phyloP scores from a whole-genome alignment of 306 rosid species.

The Lathyrus sativus region DNA sequence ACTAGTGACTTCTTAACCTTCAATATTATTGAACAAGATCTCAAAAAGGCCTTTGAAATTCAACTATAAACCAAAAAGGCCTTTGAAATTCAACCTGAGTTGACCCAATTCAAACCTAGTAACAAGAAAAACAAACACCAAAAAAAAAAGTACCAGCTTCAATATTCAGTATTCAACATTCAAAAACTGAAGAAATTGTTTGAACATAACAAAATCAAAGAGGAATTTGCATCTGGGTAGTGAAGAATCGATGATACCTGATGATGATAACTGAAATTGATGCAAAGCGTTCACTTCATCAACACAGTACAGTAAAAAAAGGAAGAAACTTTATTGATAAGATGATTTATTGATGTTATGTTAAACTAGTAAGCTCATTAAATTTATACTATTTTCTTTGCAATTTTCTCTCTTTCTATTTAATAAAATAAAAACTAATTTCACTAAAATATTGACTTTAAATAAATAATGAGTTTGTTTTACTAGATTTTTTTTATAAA shows the following conservation, averaged over 20 bases:
- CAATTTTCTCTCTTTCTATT: too few species aligned
- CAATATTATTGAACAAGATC: constrained; percentile 30
- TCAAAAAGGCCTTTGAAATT: constrained; percentile 35
- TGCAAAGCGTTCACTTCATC: constrained; percentile 33
- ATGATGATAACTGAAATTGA: constrained; percentile 29
- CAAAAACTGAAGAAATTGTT: constrained; percentile 3
- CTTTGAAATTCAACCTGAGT: constrained; percentile 39
- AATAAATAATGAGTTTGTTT: too few species aligned
- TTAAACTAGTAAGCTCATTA: neutral
- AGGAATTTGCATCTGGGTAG: constrained; percentile 39
- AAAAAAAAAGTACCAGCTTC: constrained; percentile 26
- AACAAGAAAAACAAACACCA: constrained; percentile 21
- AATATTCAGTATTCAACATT: neutral
- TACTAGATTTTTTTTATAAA: too few species aligned
- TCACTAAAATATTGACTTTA: too few species aligned
- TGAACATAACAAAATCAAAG: neutral
- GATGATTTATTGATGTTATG: neutral
- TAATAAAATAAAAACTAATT: too few species aligned
- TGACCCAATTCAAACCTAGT: constrained; percentile 38
- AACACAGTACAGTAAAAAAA: constrained; percentile 20
- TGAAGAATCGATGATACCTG: constrained; percentile 42
- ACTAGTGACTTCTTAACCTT: constrained; percentile 36
- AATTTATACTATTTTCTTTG: too few species aligned
- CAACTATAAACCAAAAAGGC: constrained; percentile 33
- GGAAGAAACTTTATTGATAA: constrained; percentile 11